Percentiles rank a stretch among this genome's conserved stretches.
Evolutionary conservation across 2,329 filamentous ascomycete genomes (phyloP).

Genomic region (Penicillium psychrosexuale): DNA sequence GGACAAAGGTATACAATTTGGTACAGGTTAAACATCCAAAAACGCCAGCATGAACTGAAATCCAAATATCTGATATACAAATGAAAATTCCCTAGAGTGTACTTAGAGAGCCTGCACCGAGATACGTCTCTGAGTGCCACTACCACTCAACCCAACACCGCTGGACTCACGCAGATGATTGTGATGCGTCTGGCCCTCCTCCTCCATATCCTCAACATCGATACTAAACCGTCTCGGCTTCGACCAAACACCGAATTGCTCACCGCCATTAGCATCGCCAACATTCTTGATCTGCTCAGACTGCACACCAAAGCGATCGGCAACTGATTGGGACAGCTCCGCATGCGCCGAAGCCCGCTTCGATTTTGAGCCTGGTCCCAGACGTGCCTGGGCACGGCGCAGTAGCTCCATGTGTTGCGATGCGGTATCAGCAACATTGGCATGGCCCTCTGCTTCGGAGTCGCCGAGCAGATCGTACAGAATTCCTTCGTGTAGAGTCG

Average conservation of each 20-base stretch:
- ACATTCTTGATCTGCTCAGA: constrained; percentile 22
- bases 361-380: constrained; percentile 14
- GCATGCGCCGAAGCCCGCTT: constrained; percentile 23
- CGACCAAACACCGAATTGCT: constrained; percentile 31
- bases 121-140: constrained; percentile 22
- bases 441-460: constrained; percentile 20
- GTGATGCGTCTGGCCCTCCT: constrained; percentile 25
- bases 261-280: constrained; percentile 21
- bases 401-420: constrained; percentile 33
- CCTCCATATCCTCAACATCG: constrained; percentile 31
- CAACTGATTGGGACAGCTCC: constrained; percentile 27
- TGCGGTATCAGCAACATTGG: constrained; percentile 22
- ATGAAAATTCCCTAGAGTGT: too few species aligned
- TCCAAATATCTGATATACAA: not conserved
- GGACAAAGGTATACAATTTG: not conserved
- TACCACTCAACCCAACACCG: constrained; percentile 28
- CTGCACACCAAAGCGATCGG: constrained; percentile 29
- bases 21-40: not conserved
- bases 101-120: constrained; percentile 24
- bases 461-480: constrained; percentile 31
- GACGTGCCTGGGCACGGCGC: constrained; percentile 27
- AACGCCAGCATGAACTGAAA: constrained; percentile 3
- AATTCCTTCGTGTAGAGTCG: constrained; percentile 31
- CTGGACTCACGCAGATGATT: constrained; percentile 33
- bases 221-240: constrained; percentile 34